Conservation (phyloP, 1,284 basidiomycete genomes). For the Cystobasidium pallidum region DNA sequence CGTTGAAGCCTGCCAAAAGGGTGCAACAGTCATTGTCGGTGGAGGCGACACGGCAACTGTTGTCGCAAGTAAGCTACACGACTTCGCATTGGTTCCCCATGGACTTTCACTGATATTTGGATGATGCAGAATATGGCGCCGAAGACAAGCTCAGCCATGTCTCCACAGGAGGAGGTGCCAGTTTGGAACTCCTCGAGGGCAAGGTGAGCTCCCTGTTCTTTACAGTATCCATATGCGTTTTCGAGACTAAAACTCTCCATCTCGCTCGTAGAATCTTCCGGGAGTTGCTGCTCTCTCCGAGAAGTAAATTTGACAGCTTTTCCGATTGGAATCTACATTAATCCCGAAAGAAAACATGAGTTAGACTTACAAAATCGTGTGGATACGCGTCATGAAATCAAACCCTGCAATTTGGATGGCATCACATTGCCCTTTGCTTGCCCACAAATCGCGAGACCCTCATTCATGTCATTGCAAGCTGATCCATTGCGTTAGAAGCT, state of each 20-base stretch:
- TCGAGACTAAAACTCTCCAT: neutral
- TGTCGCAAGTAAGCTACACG: slow-evolving; percentile 62
- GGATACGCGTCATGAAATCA: too few relatives aligned
- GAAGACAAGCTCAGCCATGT: slow-evolving; percentile 94
- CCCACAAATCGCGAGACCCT: too few relatives aligned
- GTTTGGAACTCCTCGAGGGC: slow-evolving; percentile 92
- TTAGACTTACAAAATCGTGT: too few relatives aligned
- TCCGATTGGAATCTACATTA: neutral
- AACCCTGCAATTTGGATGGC: too few relatives aligned
- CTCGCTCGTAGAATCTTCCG: slow-evolving; percentile 66
- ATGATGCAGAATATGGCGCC: slow-evolving; percentile 62
- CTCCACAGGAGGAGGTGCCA: slow-evolving; percentile 94
- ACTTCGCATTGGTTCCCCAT: neutral
- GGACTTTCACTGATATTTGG: neutral
- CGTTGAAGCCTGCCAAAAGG: slow-evolving; percentile 82
- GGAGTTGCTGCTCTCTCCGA: slow-evolving; percentile 81
- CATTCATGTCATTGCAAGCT: too few relatives aligned
- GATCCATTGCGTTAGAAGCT: too few relatives aligned
- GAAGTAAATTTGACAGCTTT: slow-evolving; percentile 58
- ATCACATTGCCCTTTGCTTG: too few relatives aligned
- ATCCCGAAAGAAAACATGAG: too few relatives aligned
- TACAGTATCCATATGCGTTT: neutral
- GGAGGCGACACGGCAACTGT: slow-evolving; percentile 93
- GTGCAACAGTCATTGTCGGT: slow-evolving; percentile 84
- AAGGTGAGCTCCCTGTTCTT: slow-evolving; percentile 63